Conservation (phyloP, 2,329 filamentous ascomycete species). For the Blumeria hordei region DNA sequence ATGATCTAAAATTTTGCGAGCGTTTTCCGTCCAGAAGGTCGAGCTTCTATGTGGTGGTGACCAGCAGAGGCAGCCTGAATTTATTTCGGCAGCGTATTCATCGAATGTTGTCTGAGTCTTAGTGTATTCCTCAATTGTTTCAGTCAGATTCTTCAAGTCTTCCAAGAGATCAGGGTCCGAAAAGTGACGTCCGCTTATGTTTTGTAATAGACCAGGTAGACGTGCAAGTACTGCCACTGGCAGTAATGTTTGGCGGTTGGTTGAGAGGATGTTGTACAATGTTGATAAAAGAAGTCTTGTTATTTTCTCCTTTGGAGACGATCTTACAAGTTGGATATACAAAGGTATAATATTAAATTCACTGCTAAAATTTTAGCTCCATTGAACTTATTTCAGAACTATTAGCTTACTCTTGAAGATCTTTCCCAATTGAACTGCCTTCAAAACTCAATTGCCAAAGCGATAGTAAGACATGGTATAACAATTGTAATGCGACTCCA, state of each 20-base stretch:
- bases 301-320: constrained; percentile 95
- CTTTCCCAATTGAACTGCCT: constrained; percentile 44
- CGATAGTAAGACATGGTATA: constrained; percentile 83
- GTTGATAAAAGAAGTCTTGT: constrained; percentile 78
- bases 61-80: constrained; percentile 47
- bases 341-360: constrained; percentile 82
- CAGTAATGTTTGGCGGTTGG: constrained; percentile 47
- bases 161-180: constrained; percentile 39
- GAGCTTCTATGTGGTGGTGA: constrained; percentile 49
- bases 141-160: constrained; percentile 33
- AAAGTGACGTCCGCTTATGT: constrained; percentile 35
- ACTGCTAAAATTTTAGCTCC: constrained; percentile 21
- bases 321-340: constrained; percentile 73
- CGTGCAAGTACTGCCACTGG: constrained; percentile 71
- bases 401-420: constrained; percentile 54
- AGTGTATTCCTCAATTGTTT: constrained; percentile 41
- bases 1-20: constrained; percentile 42
- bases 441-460: constrained; percentile 97
- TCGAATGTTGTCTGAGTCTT: constrained; percentile 30
- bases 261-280: constrained; percentile 57
- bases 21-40: constrained; percentile 51
- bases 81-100: constrained; percentile 37
- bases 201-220: constrained; percentile 43
- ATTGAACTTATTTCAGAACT: too few species aligned
- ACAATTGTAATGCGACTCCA: constrained; percentile 70